Percentiles rank a stretch among this genome's conserved stretches.
Evolutionary conservation across 768 basidiomycete species (phyloP).

Genomic region (Lentinula lateritia): DNA sequence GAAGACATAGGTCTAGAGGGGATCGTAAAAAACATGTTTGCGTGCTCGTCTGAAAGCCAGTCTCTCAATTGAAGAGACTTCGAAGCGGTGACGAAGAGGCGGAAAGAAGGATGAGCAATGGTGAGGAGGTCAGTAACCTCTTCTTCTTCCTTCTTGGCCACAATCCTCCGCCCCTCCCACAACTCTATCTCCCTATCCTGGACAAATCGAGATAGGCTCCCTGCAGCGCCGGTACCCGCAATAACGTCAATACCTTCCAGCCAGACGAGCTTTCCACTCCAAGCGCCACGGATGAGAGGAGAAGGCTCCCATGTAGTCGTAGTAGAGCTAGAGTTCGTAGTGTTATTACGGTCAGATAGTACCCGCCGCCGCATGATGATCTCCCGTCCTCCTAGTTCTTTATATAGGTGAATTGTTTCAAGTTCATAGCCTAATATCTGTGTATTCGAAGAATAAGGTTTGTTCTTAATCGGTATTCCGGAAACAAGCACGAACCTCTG

Average conservation of each 20-base stretch:
- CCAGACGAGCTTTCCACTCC: conserved; percentile 52
- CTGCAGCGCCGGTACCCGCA: conserved; percentile 47
- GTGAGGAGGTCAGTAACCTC: conserved; percentile 31
- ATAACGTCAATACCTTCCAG: conserved; percentile 60
- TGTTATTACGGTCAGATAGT: conserved; percentile 13
- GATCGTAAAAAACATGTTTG: conserved; percentile 66
- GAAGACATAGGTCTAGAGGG: conserved; percentile 55
- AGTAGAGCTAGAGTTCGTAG: conserved; percentile 33
- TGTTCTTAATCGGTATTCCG: too few relatives aligned
- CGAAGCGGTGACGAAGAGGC: conserved; percentile 56
- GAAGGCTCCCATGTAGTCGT: conserved; percentile 38
- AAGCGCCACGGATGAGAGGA: conserved; percentile 52
- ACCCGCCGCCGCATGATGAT: conserved; percentile 58
- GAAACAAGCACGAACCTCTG: conserved; percentile 10
- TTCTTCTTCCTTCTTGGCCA: conserved; percentile 42
- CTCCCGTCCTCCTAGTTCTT: conserved; percentile 63
- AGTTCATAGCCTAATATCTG: conserved; percentile 55
- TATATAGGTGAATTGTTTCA: conserved; percentile 61
- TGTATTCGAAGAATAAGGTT: not conserved
- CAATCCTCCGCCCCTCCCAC: conserved; percentile 60
- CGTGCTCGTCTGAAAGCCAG: conserved; percentile 62
- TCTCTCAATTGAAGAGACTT: conserved; percentile 62
- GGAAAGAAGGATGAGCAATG: conserved; percentile 51
- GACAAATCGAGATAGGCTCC: conserved; percentile 50
- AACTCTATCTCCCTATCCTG: conserved; percentile 62